Base-by-base conservation (phyloP, 2,329 filamentous ascomycete genomes). In the Helotiales sp. region DNA sequence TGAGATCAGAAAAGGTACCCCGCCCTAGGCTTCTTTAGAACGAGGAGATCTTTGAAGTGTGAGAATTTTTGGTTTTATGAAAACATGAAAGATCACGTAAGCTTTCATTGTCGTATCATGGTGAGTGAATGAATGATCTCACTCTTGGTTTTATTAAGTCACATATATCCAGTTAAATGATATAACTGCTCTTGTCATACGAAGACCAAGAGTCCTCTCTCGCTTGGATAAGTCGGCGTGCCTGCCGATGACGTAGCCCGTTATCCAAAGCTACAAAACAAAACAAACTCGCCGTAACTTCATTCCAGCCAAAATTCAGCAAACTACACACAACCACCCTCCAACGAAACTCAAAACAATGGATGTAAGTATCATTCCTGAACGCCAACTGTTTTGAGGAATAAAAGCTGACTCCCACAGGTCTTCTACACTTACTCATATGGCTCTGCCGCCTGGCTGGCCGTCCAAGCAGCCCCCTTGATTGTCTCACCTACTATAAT, bases 401-500 rank as follows among this genome's bases (percentile, higher is more conserved):
- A 7, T 49, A 40, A 20, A 34, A 30, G 30, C 49, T 57, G 13
- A 64, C 49, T 32, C 15, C 17, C 17, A 26, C 28, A 87, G 84
- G 80, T 83, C 65, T 78, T 85, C 70, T 81, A 83, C 63, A 74
- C 80, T 15, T 87, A 85, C 75, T 83, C 80, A 72, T 82, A 84
- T 76, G 81, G 81, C 57, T 85, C 84, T 64, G 79, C 85, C 54
- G 82, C 79, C 72, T 85, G 82, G 83, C 68, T 78, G 22, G 79
- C 79, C 57, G 77, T 85, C 1, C 83, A 85, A 76, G 81, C 82
- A 15, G 77, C 80, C 77, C 78, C 79, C 74, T 68, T 91, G 67
- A 82, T 91, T 63, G 72, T 84, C 5, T 84, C 85, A 6, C 89
- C 89, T 0, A 86, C 84, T 28, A 81, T 91, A 72, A 86, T 91